Base-by-base conservation (phyloP, 139 green algal species). In the Chlamydomonas eustigma region DNA sequence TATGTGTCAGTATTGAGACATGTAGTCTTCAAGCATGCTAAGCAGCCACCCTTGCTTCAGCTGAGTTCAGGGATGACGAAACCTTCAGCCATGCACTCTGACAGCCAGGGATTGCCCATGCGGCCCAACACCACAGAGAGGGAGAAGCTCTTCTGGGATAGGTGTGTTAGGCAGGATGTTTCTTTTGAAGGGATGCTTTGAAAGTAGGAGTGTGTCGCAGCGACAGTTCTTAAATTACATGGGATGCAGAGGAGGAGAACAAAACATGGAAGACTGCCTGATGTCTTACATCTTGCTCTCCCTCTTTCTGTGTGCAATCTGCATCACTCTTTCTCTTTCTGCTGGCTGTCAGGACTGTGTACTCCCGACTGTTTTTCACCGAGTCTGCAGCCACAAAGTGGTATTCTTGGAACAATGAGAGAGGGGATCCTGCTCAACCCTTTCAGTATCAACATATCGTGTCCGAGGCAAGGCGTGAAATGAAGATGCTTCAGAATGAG, bases 341-440 rank as follows among this genome's bases (percentile, higher is more conserved):
- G 12, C 44, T 58, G 51, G 50, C 80, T 73, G 77, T 37, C 51
- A 38, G 69, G 39, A 73, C 38, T 6, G 78, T 87, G 37, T 87
- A 84, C 50, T 51, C 81, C 63, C 76, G 83, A 3, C 52, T 88
- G 3, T 88, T 88, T 51, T 24, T 88, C 36, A 73, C 76, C 2
- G 73, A 83, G 76, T 75, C 73, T 39, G 70, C 78, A 32, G 83
- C 83, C 2, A 37, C 32, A 25, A 64, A 52, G 0, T 88, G 83
- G 83, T 39, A 81, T n/a, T 33, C 52, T 12, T 88, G 83, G 83
- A 88, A 85, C 71, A 44, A 36, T 4, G 79, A 52, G 37, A 51
- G 74, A 0, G 83, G 83, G 2, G 83, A 88, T 65, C 83, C 83
- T 6, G 74, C 74, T 4, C 83, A 88, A 66, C 83, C 83, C 12